Conservation (phyloP, 371 early-diverging fungal species). For the Actinomortierella ambigua region DNA sequence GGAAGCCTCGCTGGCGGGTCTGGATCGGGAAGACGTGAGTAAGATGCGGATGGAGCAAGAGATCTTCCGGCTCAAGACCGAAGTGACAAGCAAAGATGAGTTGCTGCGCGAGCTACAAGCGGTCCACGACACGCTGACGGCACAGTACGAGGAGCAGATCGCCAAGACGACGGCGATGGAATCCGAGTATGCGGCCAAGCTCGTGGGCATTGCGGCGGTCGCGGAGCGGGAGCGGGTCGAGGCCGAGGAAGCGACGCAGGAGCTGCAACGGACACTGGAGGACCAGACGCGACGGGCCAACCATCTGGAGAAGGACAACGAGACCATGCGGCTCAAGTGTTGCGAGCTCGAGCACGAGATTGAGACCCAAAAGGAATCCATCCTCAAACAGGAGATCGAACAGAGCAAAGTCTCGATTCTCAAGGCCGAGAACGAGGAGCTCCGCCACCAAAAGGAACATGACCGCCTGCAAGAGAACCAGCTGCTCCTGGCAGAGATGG, state of each 20-base stretch:
- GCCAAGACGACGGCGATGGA: constrained; percentile 30
- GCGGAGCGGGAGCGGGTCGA: constrained; percentile 39
- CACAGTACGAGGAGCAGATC: constrained; percentile 34
- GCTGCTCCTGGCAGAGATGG: constrained; percentile 39
- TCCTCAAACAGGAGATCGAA: constrained; percentile 45
- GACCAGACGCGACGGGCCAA: constrained; percentile 16
- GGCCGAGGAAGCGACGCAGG: constrained; percentile 27
- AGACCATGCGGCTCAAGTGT: constrained; percentile 32
- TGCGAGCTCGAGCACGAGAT: constrained; percentile 44
- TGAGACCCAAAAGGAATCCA: constrained; percentile 41
- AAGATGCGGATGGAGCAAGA: constrained; percentile 45
- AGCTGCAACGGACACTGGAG: constrained; percentile 26
- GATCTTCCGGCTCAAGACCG: constrained; percentile 25
- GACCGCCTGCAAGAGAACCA: constrained; percentile 34
- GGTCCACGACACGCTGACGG: constrained; percentile 26
- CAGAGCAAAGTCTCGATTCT: constrained; percentile 30
- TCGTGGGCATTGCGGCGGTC: constrained; percentile 40
- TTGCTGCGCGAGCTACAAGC: constrained; percentile 25
- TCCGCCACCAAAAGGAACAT: constrained; percentile 37
- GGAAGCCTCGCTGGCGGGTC: constrained; percentile 29
- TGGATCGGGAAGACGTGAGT: constrained; percentile 41
- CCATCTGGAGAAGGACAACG: constrained; percentile 35
- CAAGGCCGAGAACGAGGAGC: constrained; percentile 45
- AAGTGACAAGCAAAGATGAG: constrained; percentile 30
- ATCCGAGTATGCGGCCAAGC: constrained; percentile 38